Evolutionary conservation across 176 grass and related monocot species (phyloP), one percentile per base, ranked within the genome.

Genomic region (Phyllostachys edulis): DNA sequence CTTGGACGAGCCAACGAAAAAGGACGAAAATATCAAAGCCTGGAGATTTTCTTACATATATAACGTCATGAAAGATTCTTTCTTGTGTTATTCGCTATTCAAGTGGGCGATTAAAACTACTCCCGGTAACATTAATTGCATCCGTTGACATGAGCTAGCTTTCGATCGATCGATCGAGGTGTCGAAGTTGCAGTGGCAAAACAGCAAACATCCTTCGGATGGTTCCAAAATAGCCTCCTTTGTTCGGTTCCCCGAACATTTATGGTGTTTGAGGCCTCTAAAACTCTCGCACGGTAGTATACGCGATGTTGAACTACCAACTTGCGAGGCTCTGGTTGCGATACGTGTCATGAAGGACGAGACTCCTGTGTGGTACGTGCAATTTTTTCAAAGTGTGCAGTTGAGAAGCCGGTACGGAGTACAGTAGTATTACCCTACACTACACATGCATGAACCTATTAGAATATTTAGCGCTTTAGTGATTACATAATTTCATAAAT

Each of bases 1-100:
- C 11, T 42, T 76, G 79, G 85, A 82, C 78, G 61, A 13, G 49
- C 44, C 85, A 42, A 18, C n/a, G 71, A 57, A 61, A 87, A 76
- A 59, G 61, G 4, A 12, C 5, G 77, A 56, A 18, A 10, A 16
- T 4, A 39, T 86, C 75, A 29, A 40, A 71, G 26, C 5, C n/a
- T 2, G 42, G 46, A 3, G 36, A 36, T 56, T 56, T 56, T 2
- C 52, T 21, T 20, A 7, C 51, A 20, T 26, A 2, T 5, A 1
- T 13, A 21, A 69, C 84, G 56, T 78, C 75, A 15, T 20, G 54
- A 20, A 0, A 69, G 41, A 63, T 59, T 71, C 55, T 6, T 73
- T 11, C 18, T 21, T 8, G 10, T 46, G 24, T 27, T 60, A n/a
- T 37, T 5, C 23, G 1, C n/a, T 7, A 56, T 1, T 20, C 1